Conservation (phyloP, 2,329 filamentous ascomycete species). For the Thelonectria discophora region DNA sequence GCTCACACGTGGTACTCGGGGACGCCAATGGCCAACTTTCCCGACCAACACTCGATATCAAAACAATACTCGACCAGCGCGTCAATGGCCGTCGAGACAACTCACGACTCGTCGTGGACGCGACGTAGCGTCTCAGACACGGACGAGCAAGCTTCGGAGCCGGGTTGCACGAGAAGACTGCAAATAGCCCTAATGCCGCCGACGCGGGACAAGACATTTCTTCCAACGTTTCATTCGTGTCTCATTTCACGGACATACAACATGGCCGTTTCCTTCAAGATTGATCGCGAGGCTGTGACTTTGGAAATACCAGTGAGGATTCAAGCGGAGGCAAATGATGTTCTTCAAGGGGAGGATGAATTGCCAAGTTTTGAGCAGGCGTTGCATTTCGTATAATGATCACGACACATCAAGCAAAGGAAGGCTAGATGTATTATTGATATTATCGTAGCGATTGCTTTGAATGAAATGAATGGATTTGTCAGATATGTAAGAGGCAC, state of each 20-base stretch:
- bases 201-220: neutral
- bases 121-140: too few relatives aligned
- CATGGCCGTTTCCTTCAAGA: neutral
- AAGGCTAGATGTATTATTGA: neutral
- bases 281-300: neutral
- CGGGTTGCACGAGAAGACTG: neutral
- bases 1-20: constrained; percentile 2
- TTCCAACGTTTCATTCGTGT: constrained; percentile 3
- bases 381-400: neutral
- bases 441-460: neutral
- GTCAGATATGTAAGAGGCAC: too few relatives aligned
- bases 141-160: neutral
- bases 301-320: neutral
- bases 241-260: constrained; percentile 2
- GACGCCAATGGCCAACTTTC: neutral
- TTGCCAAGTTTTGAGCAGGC: constrained; percentile 2
- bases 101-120: neutral
- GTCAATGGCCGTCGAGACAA: neutral
- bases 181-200: neutral
- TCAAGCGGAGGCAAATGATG: neutral
- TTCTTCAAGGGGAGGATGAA: neutral
- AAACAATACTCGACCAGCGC: neutral
- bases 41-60: constrained; percentile 3
- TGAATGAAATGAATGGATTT: too few relatives aligned
- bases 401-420: neutral